Evolutionary conservation across 495 filamentous ascomycete species (phyloP), one percentile per base, ranked within the genome.

Genomic region (Alectoria sarmentosa): DNA sequence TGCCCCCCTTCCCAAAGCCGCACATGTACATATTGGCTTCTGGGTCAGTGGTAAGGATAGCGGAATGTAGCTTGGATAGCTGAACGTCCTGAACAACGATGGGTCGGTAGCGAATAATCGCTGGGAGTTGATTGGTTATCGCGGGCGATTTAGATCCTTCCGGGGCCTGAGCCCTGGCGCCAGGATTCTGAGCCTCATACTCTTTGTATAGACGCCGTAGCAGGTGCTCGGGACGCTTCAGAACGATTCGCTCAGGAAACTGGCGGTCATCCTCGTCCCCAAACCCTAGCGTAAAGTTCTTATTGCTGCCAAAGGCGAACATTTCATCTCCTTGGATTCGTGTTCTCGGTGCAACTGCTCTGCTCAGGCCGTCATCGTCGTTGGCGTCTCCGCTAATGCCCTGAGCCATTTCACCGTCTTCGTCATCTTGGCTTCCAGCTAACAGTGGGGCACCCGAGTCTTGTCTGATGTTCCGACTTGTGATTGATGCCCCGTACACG

Each of bases 181-280:
- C 42, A 42, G 58, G 69, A 9, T 62, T 73, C 48, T 71, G 68
- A 46, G 42, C 73, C 37, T 85, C 75, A 70, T 85, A 80, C 64
- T 89, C 86, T 19, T 77, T 75, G 68, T 86, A 84, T 64, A 94
- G 88, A 42, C 85, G 77, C 49, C 83, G 78, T 8, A 96, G 74
- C 23, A 98, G 78, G 66, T 92, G 86, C 28, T 89, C 85, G 1
- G 93, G 91, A n/a, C 95, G 86, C 52, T 87, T 83, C 65, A 98
- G 72, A 28, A 76, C 75, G 17, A 96, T 82, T 49, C 91, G 84
- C 71, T 98, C 94, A 0, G 94, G 94, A 72, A 86, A 96, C 61
- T 97, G 91, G 5, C 94, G 86, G 68, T 98, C 92, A 73, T 96
- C 92, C 69, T 92, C 86, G 70, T 97, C 90, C 21, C 91, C 90